Conservation (phyloP, 768 basidiomycete species). For the Phaffia tasmanica region DNA sequence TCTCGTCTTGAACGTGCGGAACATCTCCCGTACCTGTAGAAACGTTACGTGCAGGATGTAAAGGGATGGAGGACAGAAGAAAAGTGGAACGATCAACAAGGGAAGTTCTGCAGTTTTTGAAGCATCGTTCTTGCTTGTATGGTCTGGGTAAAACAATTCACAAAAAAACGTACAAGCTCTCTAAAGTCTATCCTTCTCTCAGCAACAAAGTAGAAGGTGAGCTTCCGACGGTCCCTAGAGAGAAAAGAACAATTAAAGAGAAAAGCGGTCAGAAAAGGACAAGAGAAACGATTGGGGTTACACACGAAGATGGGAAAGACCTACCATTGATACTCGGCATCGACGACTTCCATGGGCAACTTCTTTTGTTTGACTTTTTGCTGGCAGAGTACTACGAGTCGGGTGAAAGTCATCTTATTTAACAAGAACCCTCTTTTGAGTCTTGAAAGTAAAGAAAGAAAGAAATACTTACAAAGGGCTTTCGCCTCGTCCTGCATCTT, state of each 20-base stretch:
- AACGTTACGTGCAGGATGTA: constrained; percentile 8
- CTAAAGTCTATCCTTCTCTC: constrained; percentile 86
- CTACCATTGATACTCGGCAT: constrained; percentile 96
- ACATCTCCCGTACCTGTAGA: constrained; percentile 24
- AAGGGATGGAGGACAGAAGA: constrained; percentile 45
- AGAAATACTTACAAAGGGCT: constrained; percentile 51
- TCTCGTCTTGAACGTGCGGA: constrained; percentile 62
- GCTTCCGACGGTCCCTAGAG: constrained; percentile 84
- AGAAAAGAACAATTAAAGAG: neutral
- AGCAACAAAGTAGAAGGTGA: constrained; percentile 95
- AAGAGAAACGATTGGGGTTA: no score
- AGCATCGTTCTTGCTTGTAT: no score
- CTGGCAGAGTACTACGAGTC: constrained; percentile 55
- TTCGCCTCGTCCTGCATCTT: constrained; percentile 87
- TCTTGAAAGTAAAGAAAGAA: constrained; percentile 29
- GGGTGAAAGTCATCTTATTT: no score
- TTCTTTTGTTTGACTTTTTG: constrained; percentile 87
- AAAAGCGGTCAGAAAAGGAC: neutral
- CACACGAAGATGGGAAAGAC: constrained; percentile 31
- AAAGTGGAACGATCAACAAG: no score
- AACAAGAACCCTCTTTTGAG: no score
- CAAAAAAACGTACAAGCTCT: constrained; percentile 61
- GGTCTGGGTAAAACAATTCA: constrained; percentile 54
- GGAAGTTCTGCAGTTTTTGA: no score
- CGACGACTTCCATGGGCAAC: constrained; percentile 95